Evolutionary conservation across 2,329 filamentous ascomycete genomes (phyloP).

Genomic region (Cyanodermella asteris): DNA sequence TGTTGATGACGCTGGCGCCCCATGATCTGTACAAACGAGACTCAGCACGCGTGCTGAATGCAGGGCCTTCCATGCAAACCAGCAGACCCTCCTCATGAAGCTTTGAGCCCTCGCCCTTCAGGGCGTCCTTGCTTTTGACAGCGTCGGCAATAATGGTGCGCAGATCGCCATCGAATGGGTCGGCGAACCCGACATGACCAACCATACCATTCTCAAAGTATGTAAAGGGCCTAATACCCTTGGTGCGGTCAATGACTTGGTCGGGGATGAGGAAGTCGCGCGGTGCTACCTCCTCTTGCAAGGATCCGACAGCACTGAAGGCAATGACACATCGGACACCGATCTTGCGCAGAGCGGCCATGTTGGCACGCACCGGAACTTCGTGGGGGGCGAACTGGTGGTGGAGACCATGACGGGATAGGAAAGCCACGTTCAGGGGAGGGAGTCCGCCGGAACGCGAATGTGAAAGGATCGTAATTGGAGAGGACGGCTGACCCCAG

Average conservation of each 20-base stretch:
- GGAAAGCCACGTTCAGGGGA: slow-evolving; percentile 55
- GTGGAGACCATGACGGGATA: slow-evolving; percentile 74
- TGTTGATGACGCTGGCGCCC: slow-evolving; percentile 94
- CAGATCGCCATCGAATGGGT: slow-evolving; percentile 70
- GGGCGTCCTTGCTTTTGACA: slow-evolving; percentile 36
- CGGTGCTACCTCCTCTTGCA: slow-evolving; percentile 82
- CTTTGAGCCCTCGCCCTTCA: slow-evolving; percentile 66
- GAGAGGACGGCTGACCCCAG: slow-evolving; percentile 61
- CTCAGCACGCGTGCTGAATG: slow-evolving; percentile 91
- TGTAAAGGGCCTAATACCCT: slow-evolving; percentile 63
- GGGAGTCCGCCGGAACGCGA: slow-evolving; percentile 11
- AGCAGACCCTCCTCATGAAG: slow-evolving; percentile 70
- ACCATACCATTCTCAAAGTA: slow-evolving; percentile 75
- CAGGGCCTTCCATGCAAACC: slow-evolving; percentile 96
- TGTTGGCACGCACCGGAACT: slow-evolving; percentile 86
- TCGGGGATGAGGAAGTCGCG: slow-evolving; percentile 93
- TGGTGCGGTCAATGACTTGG: slow-evolving; percentile 93
- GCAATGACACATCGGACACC: slow-evolving; percentile 83
- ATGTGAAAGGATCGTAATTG: slow-evolving; percentile 77
- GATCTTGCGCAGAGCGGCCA: slow-evolving; percentile 80
- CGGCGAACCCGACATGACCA: slow-evolving; percentile 83
- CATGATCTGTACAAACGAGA: slow-evolving; percentile 85
- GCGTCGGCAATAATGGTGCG: slow-evolving; percentile 58
- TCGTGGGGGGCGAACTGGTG: slow-evolving; percentile 87
- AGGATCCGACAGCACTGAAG: slow-evolving; percentile 81